Conservation (phyloP, 768 basidiomycete genomes). For the Boletus rubescentipes region DNA sequence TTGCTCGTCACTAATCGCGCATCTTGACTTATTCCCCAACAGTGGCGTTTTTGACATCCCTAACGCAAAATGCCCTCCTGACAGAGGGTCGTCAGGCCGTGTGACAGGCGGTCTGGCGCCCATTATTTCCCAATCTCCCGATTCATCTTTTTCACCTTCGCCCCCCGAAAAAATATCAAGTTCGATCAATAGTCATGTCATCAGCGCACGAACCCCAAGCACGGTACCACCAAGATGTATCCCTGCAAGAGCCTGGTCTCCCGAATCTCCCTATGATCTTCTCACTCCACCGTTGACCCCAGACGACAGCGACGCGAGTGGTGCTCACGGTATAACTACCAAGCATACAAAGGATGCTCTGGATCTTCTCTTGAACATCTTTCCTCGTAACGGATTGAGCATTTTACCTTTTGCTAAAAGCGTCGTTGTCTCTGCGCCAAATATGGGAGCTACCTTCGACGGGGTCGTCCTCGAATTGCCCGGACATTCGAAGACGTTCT, state of each 20-base stretch:
- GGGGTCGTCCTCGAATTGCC: conserved; percentile 78
- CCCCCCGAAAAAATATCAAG: conserved; percentile 21
- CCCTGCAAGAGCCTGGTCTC: conserved; percentile 31
- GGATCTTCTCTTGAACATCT: conserved; percentile 75
- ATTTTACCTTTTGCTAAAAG: conserved; percentile 73
- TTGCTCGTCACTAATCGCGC: background rate
- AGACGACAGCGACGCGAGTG: conserved; percentile 53
- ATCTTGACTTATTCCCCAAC: conserved; percentile 9
- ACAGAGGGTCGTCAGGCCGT: conserved; percentile 92
- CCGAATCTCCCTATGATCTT: conserved; percentile 40
- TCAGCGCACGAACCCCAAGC: conserved; percentile 25
- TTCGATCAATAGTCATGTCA: conserved; percentile 17
- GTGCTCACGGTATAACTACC: conserved; percentile 40
- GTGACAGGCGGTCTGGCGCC: conserved; percentile 92
- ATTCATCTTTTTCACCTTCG: conserved; percentile 33
- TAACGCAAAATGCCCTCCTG: conserved; percentile 90
- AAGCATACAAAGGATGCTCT: conserved; percentile 62
- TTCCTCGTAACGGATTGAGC: conserved; percentile 67
- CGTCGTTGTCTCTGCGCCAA: conserved; percentile 69
- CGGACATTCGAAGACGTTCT: conserved; percentile 70
- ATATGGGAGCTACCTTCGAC: conserved; percentile 67
- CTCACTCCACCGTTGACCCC: conserved; percentile 81
- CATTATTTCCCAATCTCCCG: conserved; percentile 46
- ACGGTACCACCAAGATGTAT: conserved; percentile 43
- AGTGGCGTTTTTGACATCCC: conserved; percentile 98